phyloP scores from a whole-genome alignment of 345 rosid species.

The Camelina sativa region DNA sequence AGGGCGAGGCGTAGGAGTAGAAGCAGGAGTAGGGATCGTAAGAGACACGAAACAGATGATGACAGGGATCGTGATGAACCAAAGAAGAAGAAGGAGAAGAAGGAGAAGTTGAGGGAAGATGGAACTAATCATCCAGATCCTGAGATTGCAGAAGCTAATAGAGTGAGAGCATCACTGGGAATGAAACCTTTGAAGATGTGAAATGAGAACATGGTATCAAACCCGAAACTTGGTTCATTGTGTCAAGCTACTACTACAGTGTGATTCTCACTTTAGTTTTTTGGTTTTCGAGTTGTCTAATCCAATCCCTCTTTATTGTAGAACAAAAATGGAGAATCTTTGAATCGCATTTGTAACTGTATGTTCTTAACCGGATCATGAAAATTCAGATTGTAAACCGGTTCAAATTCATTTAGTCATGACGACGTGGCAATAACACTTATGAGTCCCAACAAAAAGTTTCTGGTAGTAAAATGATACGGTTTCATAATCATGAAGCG shows the following conservation, averaged over 20 bases:
- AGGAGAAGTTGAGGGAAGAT: conserved; percentile 75
- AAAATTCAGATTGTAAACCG: conserved; percentile 10
- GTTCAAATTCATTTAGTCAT: background rate
- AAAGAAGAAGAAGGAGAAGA: conserved; percentile 71
- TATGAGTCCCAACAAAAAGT: background rate
- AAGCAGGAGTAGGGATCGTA: conserved; percentile 76
- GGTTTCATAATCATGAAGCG: conserved; percentile 29
- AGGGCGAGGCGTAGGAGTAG: conserved; percentile 75
- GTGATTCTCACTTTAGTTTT: background rate
- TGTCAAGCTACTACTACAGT: conserved; percentile 9
- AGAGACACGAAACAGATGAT: conserved; percentile 63
- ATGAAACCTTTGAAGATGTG: conserved; percentile 60
- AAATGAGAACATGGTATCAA: background rate
- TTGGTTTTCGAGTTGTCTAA: background rate
- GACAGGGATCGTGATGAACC: conserved; percentile 57
- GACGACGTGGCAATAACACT: conserved; percentile 6
- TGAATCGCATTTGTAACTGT: background rate
- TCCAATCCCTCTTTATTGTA: conserved; percentile 10
- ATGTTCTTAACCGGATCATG: conserved; percentile 6
- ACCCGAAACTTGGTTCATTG: background rate
- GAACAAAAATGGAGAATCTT: conserved; percentile 15
- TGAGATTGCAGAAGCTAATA: conserved; percentile 91
- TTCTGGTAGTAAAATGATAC: conserved; percentile 14
- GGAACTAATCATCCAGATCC: conserved; percentile 91
- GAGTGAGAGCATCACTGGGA: conserved; percentile 74